Evolutionary conservation across 2,329 filamentous ascomycete species (phyloP), one percentile per base, ranked within the genome.

Genomic region (Cladobotryum protrusum): DNA sequence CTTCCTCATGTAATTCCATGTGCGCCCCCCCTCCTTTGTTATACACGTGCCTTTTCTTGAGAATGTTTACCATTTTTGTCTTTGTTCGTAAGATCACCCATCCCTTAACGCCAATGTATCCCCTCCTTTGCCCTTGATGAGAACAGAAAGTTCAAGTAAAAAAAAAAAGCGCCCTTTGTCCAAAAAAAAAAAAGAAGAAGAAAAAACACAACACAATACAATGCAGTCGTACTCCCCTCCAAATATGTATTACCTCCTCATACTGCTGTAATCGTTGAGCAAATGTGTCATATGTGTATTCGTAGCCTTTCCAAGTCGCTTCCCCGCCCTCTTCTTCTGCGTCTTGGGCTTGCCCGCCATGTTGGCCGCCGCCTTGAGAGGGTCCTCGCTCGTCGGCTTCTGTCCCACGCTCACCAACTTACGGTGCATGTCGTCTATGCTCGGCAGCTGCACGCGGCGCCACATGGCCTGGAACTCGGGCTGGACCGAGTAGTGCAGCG

Each of bases 281-380:
- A 95, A 78, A 56, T 85, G 82, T 58, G 78, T 77, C 89, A 96
- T 95, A 66, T 96, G 90, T 24, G 82, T 83, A 65, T 96, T 96
- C 20, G 89, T 95, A 50, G 86, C 83, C 76, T 91, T 93, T 57
- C 86, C 87, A 39, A 82, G 81, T 52, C 83, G 79, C 56, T 88
- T 81, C 58, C 71, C 69, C 20, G 74, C 72, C 41, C 82, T 75
- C 65, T 87, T 88, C 71, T 88, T 87, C 67, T 84, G 83, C 71
- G 86, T 85, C 72, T 88, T 87, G 58, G 83, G 71, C 64, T 79
- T 82, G 53, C 77, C 79, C 18, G 77, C 72, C 14, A 56, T 62
- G 45, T 61, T 56, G 34, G 55, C 24, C 4, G 13, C 60, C 5
- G 58, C 44, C 80, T 72, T 64, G 58, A 78, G 68, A 52, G 87